Percentiles rank a stretch among this genome's conserved stretches.
phyloP scores from a whole-genome alignment of 331 rosid genomes.

The Quercus tomentella region DNA sequence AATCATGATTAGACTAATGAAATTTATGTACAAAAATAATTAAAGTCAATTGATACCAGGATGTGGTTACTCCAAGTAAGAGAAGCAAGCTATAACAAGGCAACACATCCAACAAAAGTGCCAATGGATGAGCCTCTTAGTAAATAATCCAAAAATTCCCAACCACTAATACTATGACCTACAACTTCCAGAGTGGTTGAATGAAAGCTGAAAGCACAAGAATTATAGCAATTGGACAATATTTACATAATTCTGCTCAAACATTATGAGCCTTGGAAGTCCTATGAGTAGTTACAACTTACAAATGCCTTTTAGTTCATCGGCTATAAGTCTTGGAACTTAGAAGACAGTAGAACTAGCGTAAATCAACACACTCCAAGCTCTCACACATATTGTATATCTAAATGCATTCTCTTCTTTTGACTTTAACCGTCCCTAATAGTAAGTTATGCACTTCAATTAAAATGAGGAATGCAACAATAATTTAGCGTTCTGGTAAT shows the following conservation, averaged over 20 bases:
- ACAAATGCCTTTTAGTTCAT: not conserved
- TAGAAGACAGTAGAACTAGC: not conserved
- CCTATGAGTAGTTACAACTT: not conserved
- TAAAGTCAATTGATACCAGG: not conserved
- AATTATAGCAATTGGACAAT: not conserved
- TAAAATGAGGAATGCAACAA: not conserved
- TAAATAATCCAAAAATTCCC: not conserved
- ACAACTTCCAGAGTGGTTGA: not conserved
- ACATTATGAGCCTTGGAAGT: not conserved
- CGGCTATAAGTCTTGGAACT: not conserved
- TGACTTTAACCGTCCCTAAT: not conserved
- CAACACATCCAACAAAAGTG: not conserved
- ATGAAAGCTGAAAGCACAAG: not conserved
- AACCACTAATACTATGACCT: not conserved
- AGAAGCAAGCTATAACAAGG: not conserved
- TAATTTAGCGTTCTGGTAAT: not conserved
- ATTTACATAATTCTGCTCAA: not conserved
- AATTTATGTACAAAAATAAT: not conserved
- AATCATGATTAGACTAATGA: not conserved
- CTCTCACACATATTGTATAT: not conserved
- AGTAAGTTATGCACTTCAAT: not conserved
- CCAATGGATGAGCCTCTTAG: not conserved
- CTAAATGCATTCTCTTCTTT: not conserved
- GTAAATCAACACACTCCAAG: not conserved
- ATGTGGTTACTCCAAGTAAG: not conserved